Evolutionary conservation across 2,329 filamentous ascomycete genomes (phyloP).

Genomic region (Colletotrichum kahawae): DNA sequence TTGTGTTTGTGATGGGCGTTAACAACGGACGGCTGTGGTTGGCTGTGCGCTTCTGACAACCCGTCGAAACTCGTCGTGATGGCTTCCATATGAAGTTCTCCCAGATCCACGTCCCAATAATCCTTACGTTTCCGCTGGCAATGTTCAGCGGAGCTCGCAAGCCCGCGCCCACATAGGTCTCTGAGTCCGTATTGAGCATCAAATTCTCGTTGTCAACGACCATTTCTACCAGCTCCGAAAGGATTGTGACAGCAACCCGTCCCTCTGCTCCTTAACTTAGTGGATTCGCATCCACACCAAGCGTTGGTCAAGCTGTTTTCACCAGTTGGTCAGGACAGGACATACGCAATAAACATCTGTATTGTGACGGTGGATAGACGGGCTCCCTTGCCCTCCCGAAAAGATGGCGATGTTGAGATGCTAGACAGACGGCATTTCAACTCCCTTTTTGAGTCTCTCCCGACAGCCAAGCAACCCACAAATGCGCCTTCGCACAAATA

Average conservation of each 20-base stretch:
- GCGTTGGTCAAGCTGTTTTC: not conserved
- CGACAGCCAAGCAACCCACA: not conserved
- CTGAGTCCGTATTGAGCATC: not conserved
- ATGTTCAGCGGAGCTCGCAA: not conserved
- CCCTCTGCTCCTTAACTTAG: not conserved
- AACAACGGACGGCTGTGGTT: not conserved
- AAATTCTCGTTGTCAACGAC: not conserved
- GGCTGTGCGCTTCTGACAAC: not conserved
- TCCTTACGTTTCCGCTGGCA: not conserved
- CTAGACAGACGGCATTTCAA: not conserved
- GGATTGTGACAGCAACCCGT: not conserved
- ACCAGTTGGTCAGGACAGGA: not conserved
- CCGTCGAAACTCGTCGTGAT: not conserved
- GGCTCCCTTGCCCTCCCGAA: not conserved
- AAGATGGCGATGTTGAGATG: not conserved
- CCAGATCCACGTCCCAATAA: not conserved
- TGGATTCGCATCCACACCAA: not conserved
- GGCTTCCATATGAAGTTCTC: not conserved
- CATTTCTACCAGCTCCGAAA: not conserved
- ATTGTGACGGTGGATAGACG: not conserved
- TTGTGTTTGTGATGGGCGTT: not conserved
- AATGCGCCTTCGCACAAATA: conserved; percentile 8
- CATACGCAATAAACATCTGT: not conserved
- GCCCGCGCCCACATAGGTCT: not conserved
- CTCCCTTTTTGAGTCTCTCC: not conserved